Percentiles rank a stretch among this genome's conserved stretches.
These are phyloP conservation scores for Fusarium palustre DNA, from an alignment of 2,329 filamentous ascomycete genomes.

Conservation along the genomic window DNA sequence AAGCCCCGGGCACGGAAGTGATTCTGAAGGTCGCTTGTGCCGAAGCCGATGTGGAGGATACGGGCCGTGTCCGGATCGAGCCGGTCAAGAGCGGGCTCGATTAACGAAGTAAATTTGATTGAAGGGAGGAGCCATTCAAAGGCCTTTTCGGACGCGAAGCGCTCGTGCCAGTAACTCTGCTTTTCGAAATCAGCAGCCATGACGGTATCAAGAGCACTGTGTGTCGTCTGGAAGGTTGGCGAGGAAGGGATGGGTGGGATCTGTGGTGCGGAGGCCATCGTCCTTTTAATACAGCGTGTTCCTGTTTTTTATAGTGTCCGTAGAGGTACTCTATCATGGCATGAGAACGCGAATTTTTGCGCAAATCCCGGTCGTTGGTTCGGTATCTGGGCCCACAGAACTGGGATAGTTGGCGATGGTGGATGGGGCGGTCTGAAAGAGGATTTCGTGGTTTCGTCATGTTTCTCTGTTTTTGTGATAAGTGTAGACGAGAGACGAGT, in stretches of 20 bases:
- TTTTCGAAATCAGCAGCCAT: slow-evolving; percentile 59
- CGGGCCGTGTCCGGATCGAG: slow-evolving; percentile 44
- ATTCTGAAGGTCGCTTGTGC: slow-evolving; percentile 63
- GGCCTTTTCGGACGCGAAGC: slow-evolving; percentile 58
- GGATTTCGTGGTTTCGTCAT: slow-evolving; percentile 17
- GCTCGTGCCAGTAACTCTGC: slow-evolving; percentile 62
- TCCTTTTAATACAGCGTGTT: slow-evolving; percentile 13
- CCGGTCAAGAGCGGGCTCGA: slow-evolving; percentile 53
- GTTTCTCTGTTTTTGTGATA: neutral
- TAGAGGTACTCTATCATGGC: slow-evolving; percentile 29
- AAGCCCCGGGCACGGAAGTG: slow-evolving; percentile 58
- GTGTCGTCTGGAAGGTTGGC: slow-evolving; percentile 24
- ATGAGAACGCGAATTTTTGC: slow-evolving; percentile 32
- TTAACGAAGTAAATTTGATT: slow-evolving; percentile 54
- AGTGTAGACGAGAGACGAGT: neutral
- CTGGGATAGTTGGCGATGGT: slow-evolving; percentile 27
- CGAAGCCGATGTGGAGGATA: slow-evolving; percentile 62
- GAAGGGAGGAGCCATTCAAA: slow-evolving; percentile 64
- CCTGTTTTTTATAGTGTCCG: slow-evolving; percentile 24
- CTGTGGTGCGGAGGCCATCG: slow-evolving; percentile 35
- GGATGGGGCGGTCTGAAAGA: slow-evolving; percentile 20
- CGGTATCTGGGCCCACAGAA: slow-evolving; percentile 33
- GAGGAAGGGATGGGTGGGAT: slow-evolving; percentile 38
- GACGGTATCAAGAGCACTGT: slow-evolving; percentile 21
- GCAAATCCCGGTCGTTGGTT: slow-evolving; percentile 27